Base-by-base conservation (phyloP, 2,329 filamentous ascomycete species). In the Beauveria australis region DNA sequence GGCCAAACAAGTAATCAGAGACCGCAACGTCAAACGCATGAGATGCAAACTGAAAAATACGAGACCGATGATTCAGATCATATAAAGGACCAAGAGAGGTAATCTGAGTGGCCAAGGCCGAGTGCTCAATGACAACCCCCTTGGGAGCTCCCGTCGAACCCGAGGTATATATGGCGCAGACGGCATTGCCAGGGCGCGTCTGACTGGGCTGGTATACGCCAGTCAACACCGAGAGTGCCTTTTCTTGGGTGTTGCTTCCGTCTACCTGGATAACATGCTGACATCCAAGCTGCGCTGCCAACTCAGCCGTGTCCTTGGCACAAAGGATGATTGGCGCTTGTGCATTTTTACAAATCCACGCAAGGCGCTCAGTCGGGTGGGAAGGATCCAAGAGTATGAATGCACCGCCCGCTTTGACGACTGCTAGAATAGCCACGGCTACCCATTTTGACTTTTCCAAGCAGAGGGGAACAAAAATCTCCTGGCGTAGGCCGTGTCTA, bases 381-480 rank as follows among this genome's bases (percentile, higher is more conserved):
- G 60, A 51, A 18, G 59, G 62, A 41, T 79, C 78, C 47, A 81
- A 66, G 1, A 78, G 76, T 0, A 80, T 75, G 51, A 80, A 74
- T 14, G 75, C 74, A 3, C 72, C 77, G 12, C 77, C 78, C 10
- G 77, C 70, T 67, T 87, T 87, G 37, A 68, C 60, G 2, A 70
- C 46, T 0, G 67, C 67, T 1, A 71, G 53, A 63, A 71, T 69
- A 2, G 68, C 64, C 16, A 71, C 66, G 9, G 68, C 63, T 2
- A 63, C 63, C 69, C 68, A 70, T 41, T 64, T 67, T 0, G 68
- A 71, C 60, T 71, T 71, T 43, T 69, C 64, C 2, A 71, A 68
- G 53, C 68, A 70, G 0, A 71, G 58, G 0, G 66, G 66, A 5
- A 71, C 67, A 48, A 68, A 64, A 0, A 60, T 49, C 37, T 73